phyloP scores from a whole-genome alignment of 2,329 filamentous ascomycete genomes.

The Sporothrix humicola region DNA sequence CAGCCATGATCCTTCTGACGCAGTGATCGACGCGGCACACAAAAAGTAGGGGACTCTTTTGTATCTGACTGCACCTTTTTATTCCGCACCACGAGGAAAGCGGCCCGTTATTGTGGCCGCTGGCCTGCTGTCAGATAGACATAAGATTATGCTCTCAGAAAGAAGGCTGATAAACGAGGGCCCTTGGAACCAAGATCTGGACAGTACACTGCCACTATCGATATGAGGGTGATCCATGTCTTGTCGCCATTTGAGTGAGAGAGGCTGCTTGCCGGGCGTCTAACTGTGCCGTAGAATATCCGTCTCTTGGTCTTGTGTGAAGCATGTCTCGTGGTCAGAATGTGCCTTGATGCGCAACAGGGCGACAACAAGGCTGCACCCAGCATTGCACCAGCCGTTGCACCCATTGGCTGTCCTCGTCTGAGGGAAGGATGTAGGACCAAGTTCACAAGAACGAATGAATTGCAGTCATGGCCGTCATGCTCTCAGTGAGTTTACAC shows the following conservation, averaged over 20 bases:
- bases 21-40: slow-evolving; percentile 1
- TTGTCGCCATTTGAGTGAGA: too few relatives aligned
- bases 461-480: too few relatives aligned
- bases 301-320: too few relatives aligned
- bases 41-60: neutral
- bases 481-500: neutral
- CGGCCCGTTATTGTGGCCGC: slow-evolving; percentile 14
- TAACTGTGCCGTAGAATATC: neutral
- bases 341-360: neutral
- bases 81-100: too few relatives aligned
- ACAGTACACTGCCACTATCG: neutral
- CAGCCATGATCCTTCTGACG: neutral
- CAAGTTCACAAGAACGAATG: too few relatives aligned
- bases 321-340: too few relatives aligned
- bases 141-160: neutral
- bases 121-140: neutral
- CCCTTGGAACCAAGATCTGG: neutral
- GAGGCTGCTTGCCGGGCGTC: neutral
- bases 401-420: slow-evolving; percentile 4
- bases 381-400: neutral
- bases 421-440: too few relatives aligned
- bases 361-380: neutral
- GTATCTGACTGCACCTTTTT: too few relatives aligned
- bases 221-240: too few relatives aligned
- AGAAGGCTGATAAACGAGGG: neutral